Evolutionary conservation across 768 basidiomycete genomes (phyloP), one percentile per base, ranked within the genome.

Genomic region (Mycena albidolilacea): DNA sequence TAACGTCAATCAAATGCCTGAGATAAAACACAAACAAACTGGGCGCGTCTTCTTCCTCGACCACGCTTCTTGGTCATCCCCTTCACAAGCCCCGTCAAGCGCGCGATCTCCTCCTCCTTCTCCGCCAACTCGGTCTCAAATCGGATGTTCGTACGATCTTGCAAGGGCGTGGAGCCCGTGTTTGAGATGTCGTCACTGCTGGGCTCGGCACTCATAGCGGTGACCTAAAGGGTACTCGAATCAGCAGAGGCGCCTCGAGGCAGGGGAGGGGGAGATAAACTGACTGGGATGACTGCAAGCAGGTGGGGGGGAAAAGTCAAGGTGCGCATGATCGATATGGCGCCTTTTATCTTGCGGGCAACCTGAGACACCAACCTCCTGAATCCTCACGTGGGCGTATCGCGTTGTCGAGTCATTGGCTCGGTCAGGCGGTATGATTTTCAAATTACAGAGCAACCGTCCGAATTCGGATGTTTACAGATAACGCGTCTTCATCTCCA

Each of bases 301-400:
- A 46, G 44, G 17, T 46, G 44, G 43, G 44, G 44, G 44, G 44
- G 30, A 30, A 17, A 46, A 46, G 44, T 14, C 12, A 46, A 52
- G 23, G 52, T 55, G 52, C 23, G 23, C 30, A 30, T 55, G 52
- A 55, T 55, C 8, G 52, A 55, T 8, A 6, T 23, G 52, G 30
- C 52, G 21, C 21, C 23, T 55, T 55, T 55, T 55, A 55, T 55
- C 52, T 55, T 46, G 12, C 14, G 17, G 17, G 21, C 14, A 23
- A 21, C 48, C 12, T 50, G 48, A 50, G 48, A 50, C 48, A 50
- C n/a, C 48, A 50, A 50, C 48, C 48, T 50, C 48, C 48, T n/a
- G 48, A 6, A 50, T 17, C 48, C 17, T 50, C 48, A 50, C 48
- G 48, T 50, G 48, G 17, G 48, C 48, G 48, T n/a, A n/a, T 50